Conservation (phyloP, 495 filamentous ascomycete species). For the Tuber aestivum region DNA sequence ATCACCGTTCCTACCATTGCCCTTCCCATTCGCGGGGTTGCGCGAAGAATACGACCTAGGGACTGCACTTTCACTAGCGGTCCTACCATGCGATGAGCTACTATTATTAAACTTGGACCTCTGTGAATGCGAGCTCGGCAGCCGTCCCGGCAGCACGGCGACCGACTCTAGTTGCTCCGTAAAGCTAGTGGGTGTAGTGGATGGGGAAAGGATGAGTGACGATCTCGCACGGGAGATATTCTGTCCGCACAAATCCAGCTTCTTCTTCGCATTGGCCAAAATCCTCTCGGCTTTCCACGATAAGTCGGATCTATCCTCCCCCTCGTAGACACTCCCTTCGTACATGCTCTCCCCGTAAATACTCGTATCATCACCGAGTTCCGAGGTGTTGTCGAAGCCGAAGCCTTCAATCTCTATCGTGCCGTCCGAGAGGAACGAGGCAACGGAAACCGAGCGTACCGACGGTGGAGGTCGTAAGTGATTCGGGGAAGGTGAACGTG, state of each 20-base stretch:
- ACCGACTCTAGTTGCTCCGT: slow-evolving; percentile 35
- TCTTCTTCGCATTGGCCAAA: slow-evolving; percentile 41
- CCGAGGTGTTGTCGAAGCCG: slow-evolving; percentile 39
- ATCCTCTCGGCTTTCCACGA: slow-evolving; percentile 38
- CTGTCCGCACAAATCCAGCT: slow-evolving; percentile 41
- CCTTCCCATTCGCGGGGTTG: not conserved
- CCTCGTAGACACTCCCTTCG: slow-evolving; percentile 41
- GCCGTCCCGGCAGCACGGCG: slow-evolving; percentile 19
- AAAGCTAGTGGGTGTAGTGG: slow-evolving; percentile 36
- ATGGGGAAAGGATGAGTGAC: slow-evolving; percentile 34
- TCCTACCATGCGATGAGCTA: slow-evolving; percentile 31
- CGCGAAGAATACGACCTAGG: slow-evolving; percentile 2
- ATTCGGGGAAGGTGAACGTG: slow-evolving; percentile 26
- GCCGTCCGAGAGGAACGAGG: slow-evolving; percentile 41
- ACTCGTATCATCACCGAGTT: slow-evolving; percentile 34
- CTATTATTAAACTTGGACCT: slow-evolving; percentile 19
- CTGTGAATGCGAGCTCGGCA: slow-evolving; percentile 22
- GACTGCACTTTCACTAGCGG: slow-evolving; percentile 42
- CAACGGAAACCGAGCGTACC: slow-evolving; percentile 36
- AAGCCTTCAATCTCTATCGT: slow-evolving; percentile 42
- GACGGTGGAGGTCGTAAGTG: slow-evolving; percentile 13
- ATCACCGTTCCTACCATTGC: slow-evolving; percentile 6
- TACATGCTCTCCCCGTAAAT: slow-evolving; percentile 38
- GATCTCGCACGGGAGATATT: slow-evolving; percentile 42
- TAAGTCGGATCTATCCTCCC: slow-evolving; percentile 28